These are phyloP conservation scores for Candida qinlingensis DNA, from an alignment of 805 yeast species.

Conservation along the genomic window DNA sequence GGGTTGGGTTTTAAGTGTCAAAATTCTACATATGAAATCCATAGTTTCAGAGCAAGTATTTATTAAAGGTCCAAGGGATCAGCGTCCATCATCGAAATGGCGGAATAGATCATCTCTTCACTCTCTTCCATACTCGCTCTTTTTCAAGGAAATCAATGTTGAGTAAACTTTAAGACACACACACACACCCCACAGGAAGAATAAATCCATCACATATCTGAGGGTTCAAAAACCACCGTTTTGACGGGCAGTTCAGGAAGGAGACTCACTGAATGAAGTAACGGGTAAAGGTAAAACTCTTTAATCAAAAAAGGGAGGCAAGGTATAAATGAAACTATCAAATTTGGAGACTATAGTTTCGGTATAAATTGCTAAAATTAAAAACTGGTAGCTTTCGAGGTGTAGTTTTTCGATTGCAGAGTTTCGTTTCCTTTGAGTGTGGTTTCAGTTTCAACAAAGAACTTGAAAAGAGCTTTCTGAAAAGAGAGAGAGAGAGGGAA, in stretches of 20 bases:
- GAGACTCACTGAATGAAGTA: neutral
- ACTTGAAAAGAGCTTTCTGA: constrained; percentile 26
- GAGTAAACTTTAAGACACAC: neutral
- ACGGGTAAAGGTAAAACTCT: neutral
- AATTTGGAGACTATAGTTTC: constrained; percentile 9
- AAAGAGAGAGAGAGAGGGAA: constrained; percentile 27
- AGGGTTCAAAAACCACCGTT: no score
- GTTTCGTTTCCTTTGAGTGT: constrained; percentile 1
- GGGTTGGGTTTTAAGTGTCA: no score
- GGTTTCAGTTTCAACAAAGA: constrained; percentile 10
- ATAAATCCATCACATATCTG: neutral
- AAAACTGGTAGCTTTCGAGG: neutral
- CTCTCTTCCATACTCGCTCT: constrained; percentile 10
- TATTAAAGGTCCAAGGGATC: neutral
- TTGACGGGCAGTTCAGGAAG: neutral
- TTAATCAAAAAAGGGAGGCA: constrained; percentile 1
- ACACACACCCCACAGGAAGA: neutral
- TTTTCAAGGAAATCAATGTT: neutral
- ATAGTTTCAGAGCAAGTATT: neutral
- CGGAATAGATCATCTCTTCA: neutral
- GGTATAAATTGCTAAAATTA: neutral
- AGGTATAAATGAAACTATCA: constrained; percentile 1
- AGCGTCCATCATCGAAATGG: no score
- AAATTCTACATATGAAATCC: neutral
- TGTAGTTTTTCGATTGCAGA: constrained; percentile 2